Evolutionary conservation across 1,139 yeast genomes (phyloP), one percentile per base, ranked within the genome.

Genomic region (Magnusiomyces magnusii): DNA sequence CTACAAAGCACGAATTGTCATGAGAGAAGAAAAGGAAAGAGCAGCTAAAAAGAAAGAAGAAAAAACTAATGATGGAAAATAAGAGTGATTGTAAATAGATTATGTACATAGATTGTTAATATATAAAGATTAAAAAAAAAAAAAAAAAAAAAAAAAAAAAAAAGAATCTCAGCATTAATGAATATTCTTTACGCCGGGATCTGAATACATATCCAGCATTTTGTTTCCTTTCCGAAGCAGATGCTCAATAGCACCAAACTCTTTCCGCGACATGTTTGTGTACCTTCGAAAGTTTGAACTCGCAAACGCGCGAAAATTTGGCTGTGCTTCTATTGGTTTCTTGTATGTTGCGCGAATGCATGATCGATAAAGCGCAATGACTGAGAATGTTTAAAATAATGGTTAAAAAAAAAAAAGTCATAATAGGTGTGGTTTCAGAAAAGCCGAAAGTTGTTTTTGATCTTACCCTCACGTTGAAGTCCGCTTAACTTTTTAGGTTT

Each of bases 171-270:
- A n/a, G n/a, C n/a, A 47, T 23, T 15, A 47, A 15, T 25, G 53
- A 31, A 73, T 62, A 51, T 72, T 71, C 13, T 71, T 66, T 24
- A 75, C 70, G 41, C 68, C 71, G 15, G 73, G 71, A 58, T 69
- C 67, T 10, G 87, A 82, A 66, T 85, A 88, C 83, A 85, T 80
- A 63, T 90, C 96, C 61, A 81, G 77, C 68, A 86, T 78, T 68
- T 86, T 81, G 63, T 81, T 78, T 1, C 98, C 99, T 13, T 81
- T 80, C 59, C 99, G 76, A 47, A 93, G 72, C 54, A 93, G 76
- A 73, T 91, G 93, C 70, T 93, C 99, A 56, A 93, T 84, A 0
- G 96, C 88, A 44, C 86, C 79, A 70, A 92, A 92, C 68, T 89
- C 96, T 67, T 89, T 86, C 69, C 88, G 84, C 41, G 87, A 83